Conservation (phyloP, 2,329 filamentous ascomycete genomes). For the Claviceps maximensis region DNA sequence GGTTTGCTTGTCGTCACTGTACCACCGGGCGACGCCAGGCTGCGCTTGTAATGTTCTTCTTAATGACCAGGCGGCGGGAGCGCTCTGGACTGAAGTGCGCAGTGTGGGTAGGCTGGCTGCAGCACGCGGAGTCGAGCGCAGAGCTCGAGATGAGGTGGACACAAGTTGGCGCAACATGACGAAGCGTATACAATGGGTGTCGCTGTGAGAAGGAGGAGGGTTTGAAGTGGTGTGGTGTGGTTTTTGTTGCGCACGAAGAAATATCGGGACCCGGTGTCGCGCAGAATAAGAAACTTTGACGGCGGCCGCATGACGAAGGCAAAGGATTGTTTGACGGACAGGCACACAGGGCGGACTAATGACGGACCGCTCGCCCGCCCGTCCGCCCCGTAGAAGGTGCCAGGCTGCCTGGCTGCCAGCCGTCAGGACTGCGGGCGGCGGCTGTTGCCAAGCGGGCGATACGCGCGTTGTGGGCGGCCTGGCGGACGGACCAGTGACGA, state of each 20-base stretch:
- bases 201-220: slow-evolving; percentile 6
- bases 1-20: slow-evolving; percentile 32
- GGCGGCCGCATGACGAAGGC: slow-evolving; percentile 6
- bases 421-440: background rate
- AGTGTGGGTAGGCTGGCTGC: slow-evolving; percentile 22
- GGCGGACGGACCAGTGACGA: no score
- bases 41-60: slow-evolving; percentile 17
- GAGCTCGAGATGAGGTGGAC: slow-evolving; percentile 28
- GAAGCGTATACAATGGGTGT: slow-evolving; percentile 10
- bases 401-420: background rate
- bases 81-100: slow-evolving; percentile 24
- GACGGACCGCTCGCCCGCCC: slow-evolving; percentile 14
- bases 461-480: background rate
- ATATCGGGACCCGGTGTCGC: background rate
- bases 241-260: background rate
- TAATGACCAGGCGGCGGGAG: slow-evolving; percentile 23
- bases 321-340: no score
- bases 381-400: no score
- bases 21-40: slow-evolving; percentile 29
- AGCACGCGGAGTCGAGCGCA: slow-evolving; percentile 27
- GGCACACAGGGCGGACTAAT: slow-evolving; percentile 15
- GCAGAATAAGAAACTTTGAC: slow-evolving; percentile 17
- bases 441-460: background rate
- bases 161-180: slow-evolving; percentile 34
- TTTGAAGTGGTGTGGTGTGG: slow-evolving; percentile 7